Conservation (phyloP, 83 land plant species). For the Larix sibirica region DNA sequence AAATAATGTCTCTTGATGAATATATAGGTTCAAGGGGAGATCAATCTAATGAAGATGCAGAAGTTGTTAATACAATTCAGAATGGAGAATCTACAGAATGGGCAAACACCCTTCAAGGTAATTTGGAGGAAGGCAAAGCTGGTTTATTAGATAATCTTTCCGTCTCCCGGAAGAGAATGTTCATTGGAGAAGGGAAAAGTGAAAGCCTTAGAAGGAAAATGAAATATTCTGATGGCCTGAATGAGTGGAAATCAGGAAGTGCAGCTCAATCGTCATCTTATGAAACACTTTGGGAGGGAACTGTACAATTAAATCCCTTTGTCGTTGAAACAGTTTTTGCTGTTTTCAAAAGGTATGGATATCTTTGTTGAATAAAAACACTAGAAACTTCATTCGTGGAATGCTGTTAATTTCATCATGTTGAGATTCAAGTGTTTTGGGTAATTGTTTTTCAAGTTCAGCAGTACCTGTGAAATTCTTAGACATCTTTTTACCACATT, state of each 20-base stretch:
- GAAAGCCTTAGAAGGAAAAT: background rate
- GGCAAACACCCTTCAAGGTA: background rate
- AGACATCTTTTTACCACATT: background rate
- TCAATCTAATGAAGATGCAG: background rate
- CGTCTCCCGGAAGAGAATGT: background rate
- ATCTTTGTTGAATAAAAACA: background rate
- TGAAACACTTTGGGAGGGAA: slow-evolving; percentile 73
- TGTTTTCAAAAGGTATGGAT: slow-evolving; percentile 62
- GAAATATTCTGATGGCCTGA: background rate
- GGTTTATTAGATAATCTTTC: background rate
- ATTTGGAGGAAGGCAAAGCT: background rate
- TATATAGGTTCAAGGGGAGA: slow-evolving; percentile 54
- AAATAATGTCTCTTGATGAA: slow-evolving; percentile 84
- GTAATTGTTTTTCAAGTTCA: background rate
- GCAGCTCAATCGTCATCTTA: background rate
- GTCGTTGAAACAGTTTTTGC: slow-evolving; percentile 40
- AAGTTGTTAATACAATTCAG: background rate
- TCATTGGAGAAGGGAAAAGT: background rate
- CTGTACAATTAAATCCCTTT: slow-evolving; percentile 59
- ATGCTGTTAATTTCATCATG: background rate
- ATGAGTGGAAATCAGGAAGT: background rate
- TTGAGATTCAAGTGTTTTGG: background rate
- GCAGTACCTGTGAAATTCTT: background rate
- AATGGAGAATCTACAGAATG: background rate
- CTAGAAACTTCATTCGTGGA: background rate